These are phyloP conservation scores for Sugiyamaella valdiviana DNA, from an alignment of 805 yeast species.

Conservation along the genomic window DNA sequence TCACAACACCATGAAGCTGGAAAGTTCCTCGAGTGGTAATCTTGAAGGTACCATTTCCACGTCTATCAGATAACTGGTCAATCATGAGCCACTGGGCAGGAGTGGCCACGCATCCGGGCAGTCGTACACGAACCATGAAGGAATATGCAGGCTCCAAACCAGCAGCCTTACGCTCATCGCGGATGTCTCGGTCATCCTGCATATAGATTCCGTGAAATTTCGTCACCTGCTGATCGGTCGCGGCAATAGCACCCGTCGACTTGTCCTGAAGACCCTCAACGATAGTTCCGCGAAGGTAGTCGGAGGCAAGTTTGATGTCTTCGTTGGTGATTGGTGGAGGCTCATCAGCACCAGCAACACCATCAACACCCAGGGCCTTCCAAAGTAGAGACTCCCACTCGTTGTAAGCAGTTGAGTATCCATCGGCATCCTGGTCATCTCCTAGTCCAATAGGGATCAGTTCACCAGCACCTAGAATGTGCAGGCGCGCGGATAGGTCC, in stretches of 20 bases:
- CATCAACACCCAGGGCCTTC: conserved; percentile 84
- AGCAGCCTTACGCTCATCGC: conserved; percentile 86
- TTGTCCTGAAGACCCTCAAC: conserved; percentile 76
- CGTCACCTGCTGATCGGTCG: conserved; percentile 87
- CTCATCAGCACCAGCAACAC: conserved; percentile 74
- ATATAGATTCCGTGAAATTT: conserved; percentile 97
- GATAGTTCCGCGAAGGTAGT: conserved; percentile 88
- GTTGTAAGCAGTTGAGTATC: conserved; percentile 83
- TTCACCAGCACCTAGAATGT: conserved; percentile 65
- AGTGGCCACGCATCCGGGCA: conserved; percentile 87
- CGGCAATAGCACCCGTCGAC: conserved; percentile 85
- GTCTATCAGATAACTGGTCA: conserved; percentile 68
- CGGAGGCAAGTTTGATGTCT: conserved; percentile 84
- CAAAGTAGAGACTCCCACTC: conserved; percentile 81
- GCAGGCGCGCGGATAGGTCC: conserved; percentile 62
- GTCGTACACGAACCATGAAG: conserved; percentile 94
- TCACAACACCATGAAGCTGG: conserved; percentile 92
- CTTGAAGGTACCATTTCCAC: conserved; percentile 91
- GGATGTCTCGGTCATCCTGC: conserved; percentile 96
- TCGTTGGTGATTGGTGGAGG: conserved; percentile 94
- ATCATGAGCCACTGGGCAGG: conserved; percentile 85
- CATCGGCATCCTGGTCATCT: conserved; percentile 97
- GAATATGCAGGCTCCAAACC: conserved; percentile 94
- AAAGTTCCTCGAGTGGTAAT: conserved; percentile 95
- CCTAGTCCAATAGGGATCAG: conserved; percentile 78